These are phyloP conservation scores for Tephrocybe sp. DNA, from an alignment of 768 basidiomycete genomes.

Conservation along the genomic window DNA sequence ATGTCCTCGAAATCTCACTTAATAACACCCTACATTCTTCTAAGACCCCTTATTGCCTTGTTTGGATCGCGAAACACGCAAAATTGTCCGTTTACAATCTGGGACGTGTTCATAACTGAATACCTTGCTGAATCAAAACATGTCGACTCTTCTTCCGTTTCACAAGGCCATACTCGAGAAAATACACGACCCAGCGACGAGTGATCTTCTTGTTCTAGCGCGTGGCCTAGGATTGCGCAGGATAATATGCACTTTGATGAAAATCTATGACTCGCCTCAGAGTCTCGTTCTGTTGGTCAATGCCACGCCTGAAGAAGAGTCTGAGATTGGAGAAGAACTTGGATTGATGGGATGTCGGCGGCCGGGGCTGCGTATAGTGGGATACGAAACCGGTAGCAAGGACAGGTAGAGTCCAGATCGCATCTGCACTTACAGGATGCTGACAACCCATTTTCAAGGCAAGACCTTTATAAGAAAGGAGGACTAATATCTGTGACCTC, in stretches of 20 bases:
- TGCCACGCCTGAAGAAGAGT: slow-evolving; percentile 83
- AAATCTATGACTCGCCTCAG: slow-evolving; percentile 87
- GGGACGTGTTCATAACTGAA: not conserved
- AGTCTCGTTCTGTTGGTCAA: slow-evolving; percentile 86
- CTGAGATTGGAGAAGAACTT: slow-evolving; percentile 89
- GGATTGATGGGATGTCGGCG: slow-evolving; percentile 88
- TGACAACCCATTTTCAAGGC: slow-evolving; percentile 44
- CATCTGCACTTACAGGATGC: not conserved
- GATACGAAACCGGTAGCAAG: slow-evolving; percentile 75
- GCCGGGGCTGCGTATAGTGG: slow-evolving; percentile 81
- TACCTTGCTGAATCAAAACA: slow-evolving; percentile 20
- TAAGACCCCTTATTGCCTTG: not conserved
- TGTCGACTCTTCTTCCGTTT: slow-evolving; percentile 60
- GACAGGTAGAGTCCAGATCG: slow-evolving; percentile 62
- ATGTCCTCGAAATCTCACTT: too few species aligned
- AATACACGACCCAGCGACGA: slow-evolving; percentile 73
- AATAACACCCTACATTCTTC: not conserved
- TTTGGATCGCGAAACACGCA: not conserved
- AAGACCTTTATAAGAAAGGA: slow-evolving; percentile 83
- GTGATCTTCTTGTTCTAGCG: slow-evolving; percentile 76
- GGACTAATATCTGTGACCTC: slow-evolving; percentile 92
- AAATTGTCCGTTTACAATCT: not conserved
- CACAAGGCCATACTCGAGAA: slow-evolving; percentile 68
- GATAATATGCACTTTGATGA: slow-evolving; percentile 83
- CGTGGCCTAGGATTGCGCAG: slow-evolving; percentile 88